Evolutionary conservation across 345 rosid genomes (phyloP), one percentile per base, ranked within the genome.

Genomic region (Boechera stricta): DNA sequence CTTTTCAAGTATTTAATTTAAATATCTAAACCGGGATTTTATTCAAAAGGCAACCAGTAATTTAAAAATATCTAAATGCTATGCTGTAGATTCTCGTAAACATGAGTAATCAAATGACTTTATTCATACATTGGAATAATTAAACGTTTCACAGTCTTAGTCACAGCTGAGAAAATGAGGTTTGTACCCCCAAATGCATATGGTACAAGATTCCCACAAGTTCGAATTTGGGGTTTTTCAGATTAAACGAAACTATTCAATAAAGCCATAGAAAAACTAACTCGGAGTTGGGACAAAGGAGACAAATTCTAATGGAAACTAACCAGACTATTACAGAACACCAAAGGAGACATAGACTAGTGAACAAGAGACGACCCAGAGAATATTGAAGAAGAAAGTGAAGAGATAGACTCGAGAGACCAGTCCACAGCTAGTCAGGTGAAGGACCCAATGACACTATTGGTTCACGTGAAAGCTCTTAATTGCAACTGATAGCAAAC

Each of bases 401-500:
- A 16, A 5, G 24, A 51, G 21, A 64, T 29, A 29, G 51, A 52
- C 31, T 42, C n/a, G 31, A 61, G 64, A 54, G 71, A 24, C 15
- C 29, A 45, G 48, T 48, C 72, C 26, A 42, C 36, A 5, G 2
- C 38, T 74, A 10, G 29, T 28, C 29, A 28, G 29, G 29, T 28
- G 16, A 65, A 65, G 39, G 33, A 48, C 35, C 60, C 60, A 66
- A 35, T 2, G 55, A 54, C 77, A 64, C 35, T 5, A 64, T 53
- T 12, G 54, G 26, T 9, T 55, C 35, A 73, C 64, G 55, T 73
- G 29, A 15, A 74, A 10, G 18, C 72, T 65, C 58, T 45, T 56
- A 1, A 1, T 24, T 74, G 31, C 28, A 74, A 32, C 33, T 64
- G 29, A 36, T 67, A 48, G 39, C 44, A 5, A 39, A 13, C 26